phyloP scores from a whole-genome alignment of 208 protist species.

The Trichomonas tenax region DNA sequence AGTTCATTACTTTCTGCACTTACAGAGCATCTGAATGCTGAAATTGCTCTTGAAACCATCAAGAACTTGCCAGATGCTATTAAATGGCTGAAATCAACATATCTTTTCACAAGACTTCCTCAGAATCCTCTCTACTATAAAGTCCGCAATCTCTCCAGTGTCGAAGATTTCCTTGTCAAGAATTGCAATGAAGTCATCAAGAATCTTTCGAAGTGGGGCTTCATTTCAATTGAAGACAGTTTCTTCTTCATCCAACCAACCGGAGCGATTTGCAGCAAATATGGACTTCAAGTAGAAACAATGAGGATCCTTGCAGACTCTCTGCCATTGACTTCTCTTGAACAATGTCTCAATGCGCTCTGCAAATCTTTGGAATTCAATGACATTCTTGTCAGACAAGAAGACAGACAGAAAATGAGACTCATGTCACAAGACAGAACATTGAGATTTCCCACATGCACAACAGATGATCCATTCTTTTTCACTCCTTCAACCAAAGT shows the following conservation, averaged over 20 bases:
- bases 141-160: not conserved
- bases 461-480: not conserved
- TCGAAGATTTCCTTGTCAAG: not conserved
- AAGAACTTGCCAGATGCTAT: not conserved
- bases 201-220: not conserved
- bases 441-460: not conserved
- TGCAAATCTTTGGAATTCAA: not conserved
- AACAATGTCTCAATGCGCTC: not conserved
- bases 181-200: not conserved
- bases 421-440: not conserved
- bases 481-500: not conserved
- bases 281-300: not conserved
- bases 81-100: conserved; percentile 21
- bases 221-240: not conserved
- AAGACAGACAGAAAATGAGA: not conserved
- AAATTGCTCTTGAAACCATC: conserved; percentile 29
- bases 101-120: not conserved
- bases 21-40: conserved; percentile 38
- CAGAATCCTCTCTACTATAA: conserved; percentile 13
- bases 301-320: not conserved
- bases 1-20: not conserved
- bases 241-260: too few relatives aligned
- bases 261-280: not conserved
- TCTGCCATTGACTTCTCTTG: not conserved
- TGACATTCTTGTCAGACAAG: not conserved